A percentile compares a stretch with the other conserved stretches of the same genome.
These are phyloP conservation scores for Xerocomus amazonicus DNA, from an alignment of 1,284 basidiomycete genomes.

Conservation along the genomic window DNA sequence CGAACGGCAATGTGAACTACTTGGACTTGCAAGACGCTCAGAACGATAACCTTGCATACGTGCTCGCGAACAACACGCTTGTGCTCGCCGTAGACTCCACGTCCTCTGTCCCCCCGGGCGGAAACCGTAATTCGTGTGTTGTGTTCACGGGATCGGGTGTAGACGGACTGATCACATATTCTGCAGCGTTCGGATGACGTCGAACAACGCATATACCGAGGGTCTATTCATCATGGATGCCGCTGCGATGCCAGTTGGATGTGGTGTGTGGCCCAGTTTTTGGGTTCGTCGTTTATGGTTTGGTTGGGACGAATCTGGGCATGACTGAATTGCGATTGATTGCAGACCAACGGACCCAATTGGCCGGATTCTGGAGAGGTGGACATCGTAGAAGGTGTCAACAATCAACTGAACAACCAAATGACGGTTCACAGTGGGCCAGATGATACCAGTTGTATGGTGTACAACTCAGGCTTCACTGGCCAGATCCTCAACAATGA, in stretches of 20 bases:
- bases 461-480: slow-evolving; percentile 23
- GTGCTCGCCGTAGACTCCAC: slow-evolving; percentile 63
- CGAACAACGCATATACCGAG: slow-evolving; percentile 59
- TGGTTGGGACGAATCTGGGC: too few species aligned
- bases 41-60: slow-evolving; percentile 51
- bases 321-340: neutral
- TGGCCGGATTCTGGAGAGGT: slow-evolving; percentile 73
- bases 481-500: slow-evolving; percentile 34
- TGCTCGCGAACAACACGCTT: slow-evolving; percentile 50
- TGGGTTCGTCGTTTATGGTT: slow-evolving; percentile 46
- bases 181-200: slow-evolving; percentile 66
- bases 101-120: slow-evolving; percentile 48
- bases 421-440: slow-evolving; percentile 65
- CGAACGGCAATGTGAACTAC: slow-evolving; percentile 61
- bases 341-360: slow-evolving; percentile 46
- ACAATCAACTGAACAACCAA: slow-evolving; percentile 56
- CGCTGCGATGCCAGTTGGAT: slow-evolving; percentile 74
- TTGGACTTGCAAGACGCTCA: slow-evolving; percentile 44
- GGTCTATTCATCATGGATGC: slow-evolving; percentile 83
- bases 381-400: slow-evolving; percentile 72
- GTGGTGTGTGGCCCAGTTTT: slow-evolving; percentile 68
- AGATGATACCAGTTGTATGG: slow-evolving; percentile 17
- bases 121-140: slow-evolving; percentile 61
- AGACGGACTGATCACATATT: slow-evolving; percentile 15
- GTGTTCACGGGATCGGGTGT: slow-evolving; percentile 7